phyloP scores from a whole-genome alignment of 2,329 filamentous ascomycete species.

The Trichophaea hybrida region DNA sequence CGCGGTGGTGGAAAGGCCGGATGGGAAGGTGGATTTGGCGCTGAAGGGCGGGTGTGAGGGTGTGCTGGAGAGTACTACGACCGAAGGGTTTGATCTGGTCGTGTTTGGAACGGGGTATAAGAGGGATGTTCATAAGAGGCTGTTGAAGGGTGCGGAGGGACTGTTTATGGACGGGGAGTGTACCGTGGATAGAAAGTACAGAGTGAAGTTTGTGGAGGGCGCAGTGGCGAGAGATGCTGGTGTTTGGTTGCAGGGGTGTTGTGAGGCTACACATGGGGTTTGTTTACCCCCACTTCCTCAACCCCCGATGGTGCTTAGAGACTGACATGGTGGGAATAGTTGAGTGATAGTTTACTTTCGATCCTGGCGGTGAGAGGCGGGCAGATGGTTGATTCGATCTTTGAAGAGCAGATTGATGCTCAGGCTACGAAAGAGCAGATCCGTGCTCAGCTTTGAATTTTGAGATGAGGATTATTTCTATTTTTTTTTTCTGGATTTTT shows the following conservation, averaged over 20 bases:
- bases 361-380: conserved; percentile 62
- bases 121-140: conserved; percentile 60
- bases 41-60: conserved; percentile 31
- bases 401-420: conserved; percentile 30
- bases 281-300: conserved; percentile 34
- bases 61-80: conserved; percentile 31
- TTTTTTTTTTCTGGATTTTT: no score
- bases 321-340: conserved; percentile 32
- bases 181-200: conserved; percentile 63
- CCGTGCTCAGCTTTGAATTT: background rate
- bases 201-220: conserved; percentile 53
- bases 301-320: background rate
- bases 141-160: conserved; percentile 52
- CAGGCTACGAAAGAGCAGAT: background rate
- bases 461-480: no score
- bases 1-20: conserved; percentile 43
- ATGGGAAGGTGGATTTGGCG: conserved; percentile 38
- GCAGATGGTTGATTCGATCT: conserved; percentile 64
- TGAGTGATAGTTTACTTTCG: conserved; percentile 70
- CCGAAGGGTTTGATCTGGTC: conserved; percentile 50
- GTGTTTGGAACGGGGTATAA: conserved; percentile 80
- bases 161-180: conserved; percentile 47
- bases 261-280: conserved; percentile 81
- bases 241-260: conserved; percentile 87
- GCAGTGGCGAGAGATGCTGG: conserved; percentile 58